Percentiles rank a stretch among this genome's conserved stretches.
Evolutionary conservation across 495 filamentous ascomycete species (phyloP).

Genomic region (Aspergillus conjunctus): DNA sequence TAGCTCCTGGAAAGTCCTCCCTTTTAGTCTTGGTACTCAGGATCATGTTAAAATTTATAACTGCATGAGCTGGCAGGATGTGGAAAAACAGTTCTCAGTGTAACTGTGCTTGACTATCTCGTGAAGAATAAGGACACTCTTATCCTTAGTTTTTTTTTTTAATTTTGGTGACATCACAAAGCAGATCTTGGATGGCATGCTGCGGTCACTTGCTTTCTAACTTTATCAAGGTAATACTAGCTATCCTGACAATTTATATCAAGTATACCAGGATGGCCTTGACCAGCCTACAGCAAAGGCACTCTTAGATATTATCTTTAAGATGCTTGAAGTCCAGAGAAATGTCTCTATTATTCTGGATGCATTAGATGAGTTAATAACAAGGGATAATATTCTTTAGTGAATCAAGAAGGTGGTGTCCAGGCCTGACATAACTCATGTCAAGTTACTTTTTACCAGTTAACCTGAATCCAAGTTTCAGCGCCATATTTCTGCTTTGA

Average conservation of each 20-base stretch:
- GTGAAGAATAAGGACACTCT: slow-evolving; percentile 14
- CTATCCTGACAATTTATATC: slow-evolving; percentile 21
- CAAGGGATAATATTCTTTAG: slow-evolving; percentile 24
- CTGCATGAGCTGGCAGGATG: slow-evolving; percentile 28
- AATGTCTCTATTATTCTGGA: slow-evolving; percentile 30
- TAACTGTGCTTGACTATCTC: slow-evolving; percentile 27
- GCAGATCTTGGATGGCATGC: slow-evolving; percentile 29
- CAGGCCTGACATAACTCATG: slow-evolving; percentile 14
- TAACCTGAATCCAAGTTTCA: slow-evolving; percentile 34
- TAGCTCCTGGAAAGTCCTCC: slow-evolving; percentile 22
- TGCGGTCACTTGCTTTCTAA: slow-evolving; percentile 33
- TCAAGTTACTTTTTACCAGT: slow-evolving; percentile 33
- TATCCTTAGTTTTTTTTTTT: slow-evolving; percentile 35
- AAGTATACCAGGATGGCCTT: slow-evolving; percentile 22
- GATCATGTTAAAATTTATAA: slow-evolving; percentile 25
- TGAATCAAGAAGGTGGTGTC: slow-evolving; percentile 25
- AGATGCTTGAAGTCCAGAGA: slow-evolving; percentile 23
- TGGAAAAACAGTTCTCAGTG: slow-evolving; percentile 32
- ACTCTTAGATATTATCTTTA: slow-evolving; percentile 19
- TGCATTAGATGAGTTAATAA: slow-evolving; percentile 35
- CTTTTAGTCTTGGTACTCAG: slow-evolving; percentile 25
- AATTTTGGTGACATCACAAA: slow-evolving; percentile 31
- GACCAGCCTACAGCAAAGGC: slow-evolving; percentile 22
- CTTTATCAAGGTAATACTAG: slow-evolving; percentile 22
- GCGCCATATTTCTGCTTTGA: slow-evolving; percentile 16